A percentile compares a stretch with the other conserved stretches of the same genome.
phyloP scores from a whole-genome alignment of 768 basidiomycete species.

The Tricholoma bakamatsutake region DNA sequence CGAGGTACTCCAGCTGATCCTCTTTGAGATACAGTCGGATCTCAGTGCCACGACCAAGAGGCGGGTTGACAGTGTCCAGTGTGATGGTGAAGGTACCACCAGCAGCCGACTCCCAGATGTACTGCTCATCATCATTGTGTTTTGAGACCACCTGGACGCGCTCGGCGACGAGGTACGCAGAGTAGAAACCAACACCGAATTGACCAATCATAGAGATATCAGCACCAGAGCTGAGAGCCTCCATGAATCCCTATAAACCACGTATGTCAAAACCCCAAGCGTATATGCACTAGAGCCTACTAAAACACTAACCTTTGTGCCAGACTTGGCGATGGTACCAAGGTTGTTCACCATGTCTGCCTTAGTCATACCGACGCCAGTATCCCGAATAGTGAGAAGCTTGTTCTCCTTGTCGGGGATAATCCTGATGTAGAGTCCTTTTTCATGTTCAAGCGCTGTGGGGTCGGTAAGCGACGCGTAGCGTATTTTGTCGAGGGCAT shows the following conservation, averaged over 20 bases:
- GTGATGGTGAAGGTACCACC: conserved; percentile 99
- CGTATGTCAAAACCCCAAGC: conserved; percentile 5
- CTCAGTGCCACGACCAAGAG: conserved; percentile 91
- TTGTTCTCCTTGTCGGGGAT: conserved; percentile 96
- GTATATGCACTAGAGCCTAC: background rate
- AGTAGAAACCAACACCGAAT: conserved; percentile 99
- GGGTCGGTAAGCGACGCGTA: conserved; percentile 95
- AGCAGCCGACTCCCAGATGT: conserved; percentile 99
- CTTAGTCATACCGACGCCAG: conserved; percentile 99
- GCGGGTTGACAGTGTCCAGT: conserved; percentile 81
- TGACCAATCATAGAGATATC: conserved; percentile 97
- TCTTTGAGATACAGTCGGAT: conserved; percentile 94
- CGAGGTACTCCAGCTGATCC: conserved; percentile 97
- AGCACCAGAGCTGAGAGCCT: conserved; percentile 86
- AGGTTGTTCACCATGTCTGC: conserved; percentile 99
- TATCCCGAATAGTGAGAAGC: conserved; percentile 84
- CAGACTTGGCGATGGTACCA: conserved; percentile 92
- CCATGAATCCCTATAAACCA: conserved; percentile 86
- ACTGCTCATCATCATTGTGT: conserved; percentile 99
- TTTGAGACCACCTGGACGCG: conserved; percentile 98
- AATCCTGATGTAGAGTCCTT: conserved; percentile 94
- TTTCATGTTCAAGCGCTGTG: conserved; percentile 79
- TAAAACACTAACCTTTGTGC: conserved; percentile 66
- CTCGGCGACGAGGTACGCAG: conserved; percentile 98
- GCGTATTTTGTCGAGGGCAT: conserved; percentile 99